phyloP scores from a whole-genome alignment of 495 filamentous ascomycete genomes.

The Venustampulla echinocandica region DNA sequence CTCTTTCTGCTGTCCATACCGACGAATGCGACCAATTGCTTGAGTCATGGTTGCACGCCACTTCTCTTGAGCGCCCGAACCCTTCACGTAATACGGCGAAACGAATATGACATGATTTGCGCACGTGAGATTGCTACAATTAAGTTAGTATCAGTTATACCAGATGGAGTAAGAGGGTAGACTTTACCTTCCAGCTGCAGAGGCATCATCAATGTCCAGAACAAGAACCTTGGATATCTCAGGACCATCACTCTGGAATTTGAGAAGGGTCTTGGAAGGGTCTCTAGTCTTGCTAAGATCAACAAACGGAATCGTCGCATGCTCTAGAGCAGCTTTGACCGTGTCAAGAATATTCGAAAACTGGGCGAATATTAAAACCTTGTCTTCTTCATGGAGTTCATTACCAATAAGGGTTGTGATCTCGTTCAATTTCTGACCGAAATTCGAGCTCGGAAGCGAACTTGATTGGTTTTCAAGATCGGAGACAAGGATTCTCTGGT shows the following conservation, averaged over 20 bases:
- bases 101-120: conserved; percentile 76
- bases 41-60: conserved; percentile 58
- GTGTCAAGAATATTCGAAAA: conserved; percentile 34
- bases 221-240: conserved; percentile 44
- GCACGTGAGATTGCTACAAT: conserved; percentile 55
- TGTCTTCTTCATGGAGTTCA: conserved; percentile 35
- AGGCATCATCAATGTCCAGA: conserved; percentile 54
- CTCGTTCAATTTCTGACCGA: conserved; percentile 40
- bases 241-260: conserved; percentile 27
- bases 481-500: background rate
- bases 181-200: conserved; percentile 61
- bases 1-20: conserved; percentile 56
- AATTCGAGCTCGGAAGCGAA: conserved; percentile 7
- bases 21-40: conserved; percentile 58
- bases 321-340: conserved; percentile 22
- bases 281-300: conserved; percentile 17
- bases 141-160: conserved; percentile 18
- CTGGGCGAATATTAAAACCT: conserved; percentile 46
- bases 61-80: conserved; percentile 36
- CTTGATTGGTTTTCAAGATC: conserved; percentile 4
- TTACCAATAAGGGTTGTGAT: conserved; percentile 37
- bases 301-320: conserved; percentile 16
- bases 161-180: background rate
- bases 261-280: background rate
- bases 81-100: conserved; percentile 44